Percentiles rank a stretch among this genome's conserved stretches.
Evolutionary conservation across 2,329 filamentous ascomycete genomes (phyloP).

Genomic region (Diaporthe australafricana): DNA sequence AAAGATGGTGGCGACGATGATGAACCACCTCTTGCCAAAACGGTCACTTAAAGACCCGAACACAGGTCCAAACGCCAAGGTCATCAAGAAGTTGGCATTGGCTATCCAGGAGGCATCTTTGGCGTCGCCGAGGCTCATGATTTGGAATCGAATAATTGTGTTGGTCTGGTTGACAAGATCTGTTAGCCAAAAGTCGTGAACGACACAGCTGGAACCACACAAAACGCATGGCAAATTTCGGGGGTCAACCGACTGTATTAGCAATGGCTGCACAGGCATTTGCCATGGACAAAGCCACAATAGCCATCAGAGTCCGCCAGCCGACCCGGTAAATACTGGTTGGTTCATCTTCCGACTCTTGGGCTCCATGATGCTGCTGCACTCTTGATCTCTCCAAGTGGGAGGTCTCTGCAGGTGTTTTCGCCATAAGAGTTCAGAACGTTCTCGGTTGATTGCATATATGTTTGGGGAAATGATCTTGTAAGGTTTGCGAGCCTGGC

Average conservation of each 20-base stretch:
- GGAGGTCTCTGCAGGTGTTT: background rate
- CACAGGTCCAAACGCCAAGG: constrained; percentile 32
- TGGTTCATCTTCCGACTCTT: background rate
- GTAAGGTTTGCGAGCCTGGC: no score
- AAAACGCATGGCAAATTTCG: fast-evolving
- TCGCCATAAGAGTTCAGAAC: background rate
- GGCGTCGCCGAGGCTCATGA: constrained; percentile 25
- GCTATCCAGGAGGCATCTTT: constrained; percentile 24
- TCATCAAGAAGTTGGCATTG: constrained; percentile 31
- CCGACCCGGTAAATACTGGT: constrained; percentile 3
- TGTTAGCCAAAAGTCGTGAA: background rate
- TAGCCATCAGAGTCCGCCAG: constrained; percentile 31
- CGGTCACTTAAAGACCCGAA: constrained; percentile 30
- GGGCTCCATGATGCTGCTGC: background rate
- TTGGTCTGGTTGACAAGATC: constrained; percentile 8
- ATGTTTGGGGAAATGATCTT: no score
- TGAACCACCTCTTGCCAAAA: constrained; percentile 34
- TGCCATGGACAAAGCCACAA: constrained; percentile 31
- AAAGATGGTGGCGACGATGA: constrained; percentile 11
- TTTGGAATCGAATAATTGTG: constrained; percentile 28
- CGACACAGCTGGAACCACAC: background rate
- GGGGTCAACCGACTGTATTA: constrained; percentile 19
- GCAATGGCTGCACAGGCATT: constrained; percentile 33
- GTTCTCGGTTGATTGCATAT: no score
- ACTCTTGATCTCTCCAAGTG: background rate